Conservation (phyloP, 2,329 filamentous ascomycete species). For the Claviceps humidiphila region DNA sequence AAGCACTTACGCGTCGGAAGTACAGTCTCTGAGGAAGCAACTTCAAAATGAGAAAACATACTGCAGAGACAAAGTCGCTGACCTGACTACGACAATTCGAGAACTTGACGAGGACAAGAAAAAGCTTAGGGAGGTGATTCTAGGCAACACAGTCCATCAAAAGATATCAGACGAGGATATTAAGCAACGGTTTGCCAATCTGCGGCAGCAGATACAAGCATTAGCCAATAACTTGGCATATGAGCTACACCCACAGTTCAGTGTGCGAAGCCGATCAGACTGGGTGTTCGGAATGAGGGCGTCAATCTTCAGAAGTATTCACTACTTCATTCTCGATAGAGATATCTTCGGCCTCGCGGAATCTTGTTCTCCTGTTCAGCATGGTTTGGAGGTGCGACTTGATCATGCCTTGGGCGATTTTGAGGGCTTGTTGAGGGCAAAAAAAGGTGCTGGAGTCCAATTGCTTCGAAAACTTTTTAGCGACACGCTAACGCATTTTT, state of each 20-base stretch:
- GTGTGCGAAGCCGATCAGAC: not conserved
- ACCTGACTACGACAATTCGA: not conserved
- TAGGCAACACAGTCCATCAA: not conserved
- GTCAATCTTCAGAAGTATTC: not conserved
- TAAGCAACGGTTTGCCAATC: not conserved
- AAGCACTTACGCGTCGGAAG: too few species aligned
- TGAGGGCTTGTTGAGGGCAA: not conserved
- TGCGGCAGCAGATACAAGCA: not conserved
- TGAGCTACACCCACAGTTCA: not conserved
- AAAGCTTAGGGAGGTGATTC: not conserved
- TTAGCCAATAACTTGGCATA: not conserved
- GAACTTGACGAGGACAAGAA: not conserved
- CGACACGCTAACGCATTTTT: not conserved
- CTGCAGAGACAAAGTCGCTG: too few species aligned
- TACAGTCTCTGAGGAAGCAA: not conserved
- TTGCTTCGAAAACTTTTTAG: too few species aligned
- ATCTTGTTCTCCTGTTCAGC: not conserved
- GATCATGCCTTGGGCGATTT: not conserved
- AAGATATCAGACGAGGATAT: not conserved
- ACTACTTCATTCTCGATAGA: not conserved
- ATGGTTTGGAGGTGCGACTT: fast-evolving
- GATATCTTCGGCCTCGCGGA: not conserved
- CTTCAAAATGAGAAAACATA: too few species aligned
- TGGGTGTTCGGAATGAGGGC: not conserved
- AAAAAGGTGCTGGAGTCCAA: not conserved